Conservation (phyloP, 352 stramenopile genomes). For the Phytophthora uliginosa region DNA sequence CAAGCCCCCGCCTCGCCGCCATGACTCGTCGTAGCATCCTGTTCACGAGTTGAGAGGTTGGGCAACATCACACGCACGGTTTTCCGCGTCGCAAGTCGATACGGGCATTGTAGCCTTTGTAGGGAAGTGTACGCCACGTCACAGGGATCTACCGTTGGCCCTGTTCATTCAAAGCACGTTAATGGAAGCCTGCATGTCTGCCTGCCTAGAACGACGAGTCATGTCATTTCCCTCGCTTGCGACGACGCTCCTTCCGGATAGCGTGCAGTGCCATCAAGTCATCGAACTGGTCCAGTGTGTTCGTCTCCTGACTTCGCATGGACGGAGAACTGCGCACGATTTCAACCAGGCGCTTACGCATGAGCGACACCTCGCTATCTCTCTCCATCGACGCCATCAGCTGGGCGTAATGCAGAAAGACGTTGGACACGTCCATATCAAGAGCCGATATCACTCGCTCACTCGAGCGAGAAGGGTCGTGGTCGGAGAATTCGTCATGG, state of each 20-base stretch:
- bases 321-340: conserved; percentile 5
- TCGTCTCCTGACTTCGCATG: neutral
- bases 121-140: neutral
- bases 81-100: conserved; percentile 8
- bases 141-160: neutral
- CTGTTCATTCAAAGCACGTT: conserved; percentile 4
- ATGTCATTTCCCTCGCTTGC: neutral
- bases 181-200: neutral
- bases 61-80: neutral
- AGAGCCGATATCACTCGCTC: neutral
- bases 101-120: neutral
- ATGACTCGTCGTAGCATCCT: conserved; percentile 15
- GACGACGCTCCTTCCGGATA: conserved; percentile 7
- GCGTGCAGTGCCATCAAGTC: conserved; percentile 6
- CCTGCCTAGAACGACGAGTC: conserved; percentile 2
- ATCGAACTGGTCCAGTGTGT: conserved; percentile 11
- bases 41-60: conserved; percentile 12
- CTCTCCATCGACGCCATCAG: conserved; percentile 11
- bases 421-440: neutral
- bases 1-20: conserved; percentile 2
- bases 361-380: conserved; percentile 11
- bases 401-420: conserved; percentile 11
- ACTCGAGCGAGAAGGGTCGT: neutral
- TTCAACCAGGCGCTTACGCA: conserved; percentile 9
- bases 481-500: conserved; percentile 1